Conservation (phyloP, 2,329 filamentous ascomycete species). For the Myriangium duriaei region DNA sequence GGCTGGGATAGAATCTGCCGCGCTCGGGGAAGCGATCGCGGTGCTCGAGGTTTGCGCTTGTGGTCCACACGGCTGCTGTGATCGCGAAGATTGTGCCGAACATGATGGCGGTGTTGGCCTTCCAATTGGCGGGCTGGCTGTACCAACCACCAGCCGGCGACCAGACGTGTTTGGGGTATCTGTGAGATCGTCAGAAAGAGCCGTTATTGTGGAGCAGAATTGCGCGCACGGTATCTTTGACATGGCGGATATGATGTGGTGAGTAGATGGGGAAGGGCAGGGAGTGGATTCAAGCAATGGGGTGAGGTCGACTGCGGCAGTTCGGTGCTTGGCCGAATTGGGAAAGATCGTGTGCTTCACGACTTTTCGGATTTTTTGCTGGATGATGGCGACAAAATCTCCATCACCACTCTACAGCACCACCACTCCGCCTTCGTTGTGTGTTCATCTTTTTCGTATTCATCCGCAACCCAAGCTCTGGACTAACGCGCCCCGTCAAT, state of each 20-base stretch:
- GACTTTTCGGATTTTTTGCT: neutral
- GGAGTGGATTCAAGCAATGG: conserved; percentile 9
- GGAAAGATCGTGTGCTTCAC: neutral
- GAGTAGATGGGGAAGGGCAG: conserved; percentile 17
- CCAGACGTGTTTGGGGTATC: conserved; percentile 99
- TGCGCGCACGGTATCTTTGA: conserved; percentile 9
- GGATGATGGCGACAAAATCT: no score
- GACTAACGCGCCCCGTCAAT: neutral
- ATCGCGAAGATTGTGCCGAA: conserved; percentile 56
- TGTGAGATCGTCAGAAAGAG: conserved; percentile 26
- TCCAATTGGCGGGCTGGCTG: conserved; percentile 88
- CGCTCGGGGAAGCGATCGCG: conserved; percentile 65
- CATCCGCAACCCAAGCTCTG: neutral
- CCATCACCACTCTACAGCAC: no score
- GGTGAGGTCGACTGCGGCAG: conserved; percentile 2
- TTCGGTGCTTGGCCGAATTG: neutral
- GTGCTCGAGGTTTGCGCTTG: conserved; percentile 61
- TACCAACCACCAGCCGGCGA: conserved; percentile 98
- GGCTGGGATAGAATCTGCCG: conserved; percentile 68
- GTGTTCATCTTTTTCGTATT: no score
- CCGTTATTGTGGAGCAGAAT: neutral
- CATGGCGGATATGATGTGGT: conserved; percentile 12
- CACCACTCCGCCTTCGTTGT: no score
- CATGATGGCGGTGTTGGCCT: conserved; percentile 72
- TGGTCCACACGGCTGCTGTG: conserved; percentile 53